A percentile compares a stretch with the other conserved stretches of the same genome.
Conservation (phyloP, 805 yeast genomes). For the Teunomyces panamensis region DNA sequence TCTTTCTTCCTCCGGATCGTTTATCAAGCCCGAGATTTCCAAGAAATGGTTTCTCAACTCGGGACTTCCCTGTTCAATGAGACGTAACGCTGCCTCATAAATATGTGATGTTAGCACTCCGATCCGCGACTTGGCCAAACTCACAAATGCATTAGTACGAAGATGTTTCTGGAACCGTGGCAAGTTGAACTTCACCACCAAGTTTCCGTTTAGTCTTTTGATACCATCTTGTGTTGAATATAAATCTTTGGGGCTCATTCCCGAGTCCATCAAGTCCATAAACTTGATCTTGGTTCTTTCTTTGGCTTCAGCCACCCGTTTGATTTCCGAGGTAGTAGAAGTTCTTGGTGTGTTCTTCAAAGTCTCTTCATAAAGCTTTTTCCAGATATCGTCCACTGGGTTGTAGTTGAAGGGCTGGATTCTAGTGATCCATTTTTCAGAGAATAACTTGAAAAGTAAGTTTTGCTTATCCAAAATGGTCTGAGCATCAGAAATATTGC, state of each 20-base stretch:
- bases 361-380: conserved; percentile 32
- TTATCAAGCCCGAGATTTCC: conserved; percentile 47
- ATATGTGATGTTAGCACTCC: conserved; percentile 68
- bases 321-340: conserved; percentile 37
- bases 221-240: conserved; percentile 29
- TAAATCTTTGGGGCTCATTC: conserved; percentile 22
- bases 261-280: conserved; percentile 31
- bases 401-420: conserved; percentile 29
- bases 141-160: conserved; percentile 61
- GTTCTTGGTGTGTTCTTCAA: conserved; percentile 34
- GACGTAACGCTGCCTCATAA: conserved; percentile 54
- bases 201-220: conserved; percentile 45
- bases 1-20: conserved; percentile 45
- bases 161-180: conserved; percentile 64
- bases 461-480: conserved; percentile 19
- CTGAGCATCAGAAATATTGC: conserved; percentile 20
- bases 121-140: conserved; percentile 61
- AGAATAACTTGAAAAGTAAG: conserved; percentile 25
- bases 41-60: conserved; percentile 38
- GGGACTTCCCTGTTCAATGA: conserved; percentile 58
- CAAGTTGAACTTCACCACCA: conserved; percentile 60
- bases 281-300: conserved; percentile 45
- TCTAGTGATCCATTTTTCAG: conserved; percentile 36
- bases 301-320: conserved; percentile 56
- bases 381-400: conserved; percentile 40